These are phyloP conservation scores for Talaromyces sp. DNA, from an alignment of 2,329 filamentous ascomycete genomes.

Conservation along the genomic window DNA sequence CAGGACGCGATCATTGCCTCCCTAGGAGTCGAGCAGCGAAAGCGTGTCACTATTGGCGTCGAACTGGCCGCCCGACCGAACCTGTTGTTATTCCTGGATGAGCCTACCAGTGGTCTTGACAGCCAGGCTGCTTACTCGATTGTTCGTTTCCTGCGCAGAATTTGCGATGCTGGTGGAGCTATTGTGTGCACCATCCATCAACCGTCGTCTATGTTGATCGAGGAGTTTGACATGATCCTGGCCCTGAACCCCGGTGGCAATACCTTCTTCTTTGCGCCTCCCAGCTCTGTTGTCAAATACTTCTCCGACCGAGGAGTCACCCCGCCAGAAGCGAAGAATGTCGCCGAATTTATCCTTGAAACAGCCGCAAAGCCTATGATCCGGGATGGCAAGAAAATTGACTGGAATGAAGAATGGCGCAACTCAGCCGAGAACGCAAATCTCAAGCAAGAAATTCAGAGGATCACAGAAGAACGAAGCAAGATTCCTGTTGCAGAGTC, in stretches of 20 bases:
- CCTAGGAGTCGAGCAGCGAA: conserved; percentile 64
- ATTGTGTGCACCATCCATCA: conserved; percentile 73
- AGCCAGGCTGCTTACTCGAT: conserved; percentile 65
- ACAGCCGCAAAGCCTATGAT: conserved; percentile 56
- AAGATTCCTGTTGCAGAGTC: conserved; percentile 39
- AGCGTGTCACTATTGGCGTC: conserved; percentile 68
- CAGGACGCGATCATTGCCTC: conserved; percentile 63
- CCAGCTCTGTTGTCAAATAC: conserved; percentile 64
- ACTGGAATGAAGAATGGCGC: conserved; percentile 74
- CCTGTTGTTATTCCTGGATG: conserved; percentile 65
- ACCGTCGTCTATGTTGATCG: conserved; percentile 62
- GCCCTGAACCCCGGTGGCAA: conserved; percentile 64
- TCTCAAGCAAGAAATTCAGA: conserved; percentile 61
- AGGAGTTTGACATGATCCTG: conserved; percentile 70
- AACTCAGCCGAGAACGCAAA: conserved; percentile 57
- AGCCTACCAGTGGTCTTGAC: conserved; percentile 67
- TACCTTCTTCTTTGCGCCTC: conserved; percentile 68
- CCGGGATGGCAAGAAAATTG: conserved; percentile 51
- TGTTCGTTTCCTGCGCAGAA: conserved; percentile 63
- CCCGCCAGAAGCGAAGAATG: conserved; percentile 62
- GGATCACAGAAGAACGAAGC: conserved; percentile 55
- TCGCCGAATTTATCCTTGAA: conserved; percentile 63
- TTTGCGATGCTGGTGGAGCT: conserved; percentile 61
- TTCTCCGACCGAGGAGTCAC: conserved; percentile 61
- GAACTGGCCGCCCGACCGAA: conserved; percentile 66